Evolutionary conservation across 2,329 filamentous ascomycete species (phyloP).

Genomic region (Didymella glomerata): DNA sequence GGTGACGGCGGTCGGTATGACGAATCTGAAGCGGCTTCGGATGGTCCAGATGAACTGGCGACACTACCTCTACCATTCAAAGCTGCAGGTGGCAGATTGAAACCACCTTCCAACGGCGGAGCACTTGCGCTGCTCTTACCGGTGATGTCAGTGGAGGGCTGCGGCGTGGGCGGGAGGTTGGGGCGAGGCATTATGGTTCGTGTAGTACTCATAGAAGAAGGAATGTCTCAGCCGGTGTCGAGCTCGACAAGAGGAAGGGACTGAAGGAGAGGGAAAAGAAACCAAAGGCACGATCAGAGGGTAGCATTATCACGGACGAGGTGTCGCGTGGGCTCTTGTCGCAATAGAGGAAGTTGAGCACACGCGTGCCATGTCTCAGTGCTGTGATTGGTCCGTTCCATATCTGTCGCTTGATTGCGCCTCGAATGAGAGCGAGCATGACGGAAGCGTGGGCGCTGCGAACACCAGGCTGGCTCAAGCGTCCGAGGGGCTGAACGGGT

Average conservation of each 20-base stretch:
- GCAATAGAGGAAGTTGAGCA: slow-evolving; percentile 31
- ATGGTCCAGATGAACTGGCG: slow-evolving; percentile 56
- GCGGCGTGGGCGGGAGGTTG: slow-evolving; percentile 76
- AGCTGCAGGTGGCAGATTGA: slow-evolving; percentile 80
- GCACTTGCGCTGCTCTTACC: slow-evolving; percentile 72
- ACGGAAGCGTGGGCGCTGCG: slow-evolving; percentile 37
- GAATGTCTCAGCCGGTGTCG: slow-evolving; percentile 16
- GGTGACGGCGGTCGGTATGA: slow-evolving; percentile 60
- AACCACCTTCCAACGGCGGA: slow-evolving; percentile 70
- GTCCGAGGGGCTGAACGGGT: slow-evolving; percentile 27
- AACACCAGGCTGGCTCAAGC: slow-evolving; percentile 25
- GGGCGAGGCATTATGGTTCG: slow-evolving; percentile 66
- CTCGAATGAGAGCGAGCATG: slow-evolving; percentile 39
- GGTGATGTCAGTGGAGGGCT: slow-evolving; percentile 80
- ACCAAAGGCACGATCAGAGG: slow-evolving; percentile 19
- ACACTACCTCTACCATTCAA: slow-evolving; percentile 60
- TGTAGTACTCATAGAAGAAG: slow-evolving; percentile 28
- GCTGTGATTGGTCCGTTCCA: slow-evolving; percentile 33
- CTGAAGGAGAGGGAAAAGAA: slow-evolving; percentile 21
- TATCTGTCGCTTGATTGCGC: slow-evolving; percentile 24
- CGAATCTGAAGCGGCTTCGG: slow-evolving; percentile 60
- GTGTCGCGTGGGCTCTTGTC: slow-evolving; percentile 45
- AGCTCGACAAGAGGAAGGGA: slow-evolving; percentile 14
- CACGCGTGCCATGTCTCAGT: slow-evolving; percentile 24
- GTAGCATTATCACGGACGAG: slow-evolving; percentile 33